These are phyloP conservation scores for Clitocybe nebularis DNA, from an alignment of 1,284 basidiomycete genomes.

Conservation along the genomic window DNA sequence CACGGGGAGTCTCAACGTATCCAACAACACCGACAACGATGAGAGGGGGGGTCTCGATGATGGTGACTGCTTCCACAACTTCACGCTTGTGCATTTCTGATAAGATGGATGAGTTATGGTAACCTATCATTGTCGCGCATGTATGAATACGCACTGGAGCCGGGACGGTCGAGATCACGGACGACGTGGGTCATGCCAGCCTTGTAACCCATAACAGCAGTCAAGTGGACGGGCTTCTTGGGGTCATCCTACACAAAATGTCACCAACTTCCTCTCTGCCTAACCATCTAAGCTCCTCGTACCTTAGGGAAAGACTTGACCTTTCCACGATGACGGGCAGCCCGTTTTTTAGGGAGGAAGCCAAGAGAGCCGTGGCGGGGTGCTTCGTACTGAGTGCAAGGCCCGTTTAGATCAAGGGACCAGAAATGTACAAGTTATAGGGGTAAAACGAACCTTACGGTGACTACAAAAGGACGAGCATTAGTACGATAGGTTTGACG, in stretches of 20 bases:
- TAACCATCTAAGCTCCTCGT: slow-evolving; percentile 17
- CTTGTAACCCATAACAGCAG: slow-evolving; percentile 99
- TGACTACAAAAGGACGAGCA: slow-evolving; percentile 39
- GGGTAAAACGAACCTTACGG: slow-evolving; percentile 49
- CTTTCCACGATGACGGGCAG: slow-evolving; percentile 95
- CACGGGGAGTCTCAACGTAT: slow-evolving; percentile 99
- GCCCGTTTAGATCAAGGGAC: too few relatives aligned
- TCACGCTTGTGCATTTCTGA: slow-evolving; percentile 99
- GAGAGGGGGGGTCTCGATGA: slow-evolving; percentile 97
- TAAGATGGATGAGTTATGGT: slow-evolving; percentile 11
- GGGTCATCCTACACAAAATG: slow-evolving; percentile 80
- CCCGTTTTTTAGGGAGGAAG: slow-evolving; percentile 92
- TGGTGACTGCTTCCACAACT: slow-evolving; percentile 96
- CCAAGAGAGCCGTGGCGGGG: slow-evolving; percentile 93
- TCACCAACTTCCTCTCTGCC: slow-evolving; percentile 4
- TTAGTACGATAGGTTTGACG: slow-evolving; percentile 6
- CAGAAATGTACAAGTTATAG: too few relatives aligned
- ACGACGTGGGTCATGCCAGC: slow-evolving; percentile 99
- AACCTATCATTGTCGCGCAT: not conserved
- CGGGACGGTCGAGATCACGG: slow-evolving; percentile 98
- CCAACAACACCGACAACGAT: slow-evolving; percentile 98
- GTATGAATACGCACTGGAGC: slow-evolving; percentile 74
- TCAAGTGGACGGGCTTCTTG: slow-evolving; percentile 99
- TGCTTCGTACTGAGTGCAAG: slow-evolving; percentile 85
- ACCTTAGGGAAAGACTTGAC: slow-evolving; percentile 98